These are phyloP conservation scores for Lepidopterella palustris DNA, from an alignment of 495 filamentous ascomycete genomes.

Conservation along the genomic window DNA sequence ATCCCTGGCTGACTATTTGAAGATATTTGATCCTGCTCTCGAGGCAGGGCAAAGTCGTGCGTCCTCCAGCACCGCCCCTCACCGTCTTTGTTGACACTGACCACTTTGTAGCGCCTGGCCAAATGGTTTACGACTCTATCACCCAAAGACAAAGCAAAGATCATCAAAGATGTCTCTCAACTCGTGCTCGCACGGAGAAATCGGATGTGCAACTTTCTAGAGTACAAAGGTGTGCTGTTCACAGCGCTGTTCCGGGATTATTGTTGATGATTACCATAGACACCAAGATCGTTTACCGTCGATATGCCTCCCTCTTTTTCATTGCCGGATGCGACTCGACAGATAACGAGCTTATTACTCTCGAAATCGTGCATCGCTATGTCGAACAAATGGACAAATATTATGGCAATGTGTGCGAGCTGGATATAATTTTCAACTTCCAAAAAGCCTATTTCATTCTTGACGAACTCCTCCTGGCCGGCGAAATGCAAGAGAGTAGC, in stretches of 20 bases:
- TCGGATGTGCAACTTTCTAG: slow-evolving; percentile 99
- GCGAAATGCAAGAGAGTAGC: slow-evolving; percentile 97
- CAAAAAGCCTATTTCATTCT: slow-evolving; percentile 99
- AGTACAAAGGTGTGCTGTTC: slow-evolving; percentile 76
- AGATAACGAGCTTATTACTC: slow-evolving; percentile 96
- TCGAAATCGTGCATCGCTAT: slow-evolving; percentile 97
- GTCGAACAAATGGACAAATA: slow-evolving; percentile 99
- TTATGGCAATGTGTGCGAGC: slow-evolving; percentile 99
- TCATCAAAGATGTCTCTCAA: slow-evolving; percentile 98
- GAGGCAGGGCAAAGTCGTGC: slow-evolving; percentile 96
- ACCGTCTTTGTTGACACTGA: slow-evolving; percentile 28
- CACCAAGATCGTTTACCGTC: slow-evolving; percentile 95
- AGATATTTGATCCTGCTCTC: slow-evolving; percentile 98
- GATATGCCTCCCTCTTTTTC: slow-evolving; percentile 98
- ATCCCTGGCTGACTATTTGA: slow-evolving; percentile 8
- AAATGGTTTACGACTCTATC: slow-evolving; percentile 99
- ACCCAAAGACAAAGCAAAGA: slow-evolving; percentile 98
- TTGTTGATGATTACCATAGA: slow-evolving; percentile 48
- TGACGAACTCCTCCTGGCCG: slow-evolving; percentile 90
- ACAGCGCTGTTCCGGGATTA: background rate
- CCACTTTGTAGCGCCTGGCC: slow-evolving; percentile 69
- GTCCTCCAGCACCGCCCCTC: slow-evolving; percentile 45
- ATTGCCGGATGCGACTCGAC: slow-evolving; percentile 92
- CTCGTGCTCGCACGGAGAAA: slow-evolving; percentile 91
- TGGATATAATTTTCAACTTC: slow-evolving; percentile 99